Conservation (phyloP, 2,329 filamentous ascomycete genomes). For the Colletotrichum aenigma region DNA sequence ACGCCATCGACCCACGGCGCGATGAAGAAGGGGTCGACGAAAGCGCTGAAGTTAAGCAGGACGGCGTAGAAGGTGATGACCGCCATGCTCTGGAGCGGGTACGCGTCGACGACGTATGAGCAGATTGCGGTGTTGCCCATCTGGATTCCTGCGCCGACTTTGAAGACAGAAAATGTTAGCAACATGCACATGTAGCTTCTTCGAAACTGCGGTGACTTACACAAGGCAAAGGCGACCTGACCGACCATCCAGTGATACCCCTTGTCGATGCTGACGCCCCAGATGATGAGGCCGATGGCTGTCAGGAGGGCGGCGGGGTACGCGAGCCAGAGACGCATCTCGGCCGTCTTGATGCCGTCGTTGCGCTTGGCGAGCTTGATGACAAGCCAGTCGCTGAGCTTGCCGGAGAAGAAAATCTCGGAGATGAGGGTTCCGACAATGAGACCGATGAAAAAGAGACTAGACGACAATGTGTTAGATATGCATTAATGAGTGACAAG, state of each 20-base stretch:
- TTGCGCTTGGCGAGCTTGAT: conserved; percentile 47
- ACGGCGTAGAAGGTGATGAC: conserved; percentile 60
- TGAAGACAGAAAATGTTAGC: neutral
- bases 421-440: conserved; percentile 56
- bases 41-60: conserved; percentile 54
- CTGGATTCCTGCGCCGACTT: conserved; percentile 59
- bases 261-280: conserved; percentile 58
- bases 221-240: conserved; percentile 59
- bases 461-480: neutral
- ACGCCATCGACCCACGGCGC: conserved; percentile 46
- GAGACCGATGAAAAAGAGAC: conserved; percentile 57
- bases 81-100: conserved; percentile 58
- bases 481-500: neutral
- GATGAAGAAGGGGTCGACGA: conserved; percentile 53
- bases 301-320: conserved; percentile 56
- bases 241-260: conserved; percentile 61
- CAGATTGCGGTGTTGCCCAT: conserved; percentile 59
- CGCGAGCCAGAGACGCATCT: conserved; percentile 61
- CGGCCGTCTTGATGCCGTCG: conserved; percentile 45
- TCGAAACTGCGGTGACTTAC: conserved; percentile 33
- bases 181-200: no score
- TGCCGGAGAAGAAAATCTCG: conserved; percentile 55
- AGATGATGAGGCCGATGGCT: conserved; percentile 54
- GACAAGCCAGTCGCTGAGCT: conserved; percentile 57
- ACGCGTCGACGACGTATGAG: conserved; percentile 59